Percentiles rank a stretch among this genome's conserved stretches.
These are phyloP conservation scores for Thraustochytrium sp. DNA, from an alignment of 352 stramenopile species.

Conservation along the genomic window DNA sequence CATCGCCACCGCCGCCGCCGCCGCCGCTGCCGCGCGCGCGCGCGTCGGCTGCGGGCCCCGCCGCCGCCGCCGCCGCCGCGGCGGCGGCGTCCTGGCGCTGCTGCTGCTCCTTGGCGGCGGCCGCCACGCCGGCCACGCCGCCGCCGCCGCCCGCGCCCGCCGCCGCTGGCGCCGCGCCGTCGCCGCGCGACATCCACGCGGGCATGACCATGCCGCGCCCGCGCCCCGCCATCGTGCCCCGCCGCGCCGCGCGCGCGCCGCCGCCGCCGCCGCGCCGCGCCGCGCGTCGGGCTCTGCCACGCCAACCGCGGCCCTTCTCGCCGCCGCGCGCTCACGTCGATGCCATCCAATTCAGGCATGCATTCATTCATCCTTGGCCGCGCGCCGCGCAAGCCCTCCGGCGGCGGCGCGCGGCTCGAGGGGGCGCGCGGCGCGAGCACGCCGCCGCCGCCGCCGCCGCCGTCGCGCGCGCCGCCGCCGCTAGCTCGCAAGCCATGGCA, in stretches of 20 bases:
- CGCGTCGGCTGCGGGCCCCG: background rate
- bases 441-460: too few relatives aligned
- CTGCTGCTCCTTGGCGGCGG: background rate
- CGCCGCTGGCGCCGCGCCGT: background rate
- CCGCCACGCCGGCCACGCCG: background rate
- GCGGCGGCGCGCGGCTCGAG: too few relatives aligned
- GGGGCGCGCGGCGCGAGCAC: too few relatives aligned
- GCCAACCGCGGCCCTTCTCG: too few relatives aligned
- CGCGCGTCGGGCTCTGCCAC: too few relatives aligned
- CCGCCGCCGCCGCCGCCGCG: background rate
- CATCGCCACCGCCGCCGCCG: background rate
- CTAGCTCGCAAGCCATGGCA: too few relatives aligned
- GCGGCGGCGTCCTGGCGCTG: background rate
- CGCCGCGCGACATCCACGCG: background rate
- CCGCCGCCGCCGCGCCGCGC: background rate
- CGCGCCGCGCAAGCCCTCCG: too few relatives aligned
- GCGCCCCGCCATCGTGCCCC: background rate
- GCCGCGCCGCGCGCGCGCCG: background rate
- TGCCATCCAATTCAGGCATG: too few relatives aligned
- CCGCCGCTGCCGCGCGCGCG: background rate
- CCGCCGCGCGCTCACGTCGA: too few relatives aligned
- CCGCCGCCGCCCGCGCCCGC: background rate
- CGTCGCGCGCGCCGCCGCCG: too few relatives aligned
- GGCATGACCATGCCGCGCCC: conserved; percentile 19
- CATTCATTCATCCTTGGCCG: too few relatives aligned